Percentiles rank a stretch among this genome's conserved stretches.
These are phyloP conservation scores for Bertia moriformis DNA, from an alignment of 2,329 filamentous ascomycete species.

Conservation along the genomic window DNA sequence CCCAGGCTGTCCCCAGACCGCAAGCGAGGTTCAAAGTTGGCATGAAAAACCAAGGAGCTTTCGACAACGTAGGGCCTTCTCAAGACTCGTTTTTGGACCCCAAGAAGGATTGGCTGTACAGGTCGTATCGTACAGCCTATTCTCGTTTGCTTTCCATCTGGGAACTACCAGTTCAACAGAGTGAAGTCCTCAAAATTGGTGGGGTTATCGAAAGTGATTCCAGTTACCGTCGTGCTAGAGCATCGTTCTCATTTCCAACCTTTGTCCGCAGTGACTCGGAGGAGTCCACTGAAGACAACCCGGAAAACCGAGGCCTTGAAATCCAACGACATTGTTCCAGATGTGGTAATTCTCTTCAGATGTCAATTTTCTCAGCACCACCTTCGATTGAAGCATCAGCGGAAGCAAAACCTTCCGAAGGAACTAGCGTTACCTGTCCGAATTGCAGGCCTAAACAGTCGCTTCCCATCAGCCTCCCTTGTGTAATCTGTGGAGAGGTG, in stretches of 20 bases:
- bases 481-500: slow-evolving; percentile 24
- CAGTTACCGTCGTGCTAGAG: background rate
- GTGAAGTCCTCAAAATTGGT: slow-evolving; percentile 35
- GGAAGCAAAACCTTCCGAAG: too few species aligned
- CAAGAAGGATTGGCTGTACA: slow-evolving; percentile 27
- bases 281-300: background rate
- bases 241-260: background rate
- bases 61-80: slow-evolving; percentile 32
- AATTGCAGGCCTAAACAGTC: slow-evolving; percentile 10
- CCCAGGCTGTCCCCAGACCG: slow-evolving; percentile 9
- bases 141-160: slow-evolving; percentile 43
- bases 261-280: background rate
- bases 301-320: background rate
- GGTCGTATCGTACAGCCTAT: slow-evolving; percentile 38
- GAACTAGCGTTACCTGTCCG: slow-evolving; percentile 3
- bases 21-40: slow-evolving; percentile 24
- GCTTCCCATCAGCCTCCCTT: slow-evolving; percentile 15
- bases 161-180: slow-evolving; percentile 34
- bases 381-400: too few species aligned
- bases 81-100: slow-evolving; percentile 31
- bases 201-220: too few species aligned
- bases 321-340: slow-evolving; percentile 12
- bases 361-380: slow-evolving; percentile 17
- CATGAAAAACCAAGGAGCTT: slow-evolving; percentile 40
- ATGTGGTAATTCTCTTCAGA: slow-evolving; percentile 19